Percentiles rank a stretch among this genome's conserved stretches.
Evolutionary conservation across 176 grass and related monocot genomes (phyloP).

Genomic region (Canna indica): DNA sequence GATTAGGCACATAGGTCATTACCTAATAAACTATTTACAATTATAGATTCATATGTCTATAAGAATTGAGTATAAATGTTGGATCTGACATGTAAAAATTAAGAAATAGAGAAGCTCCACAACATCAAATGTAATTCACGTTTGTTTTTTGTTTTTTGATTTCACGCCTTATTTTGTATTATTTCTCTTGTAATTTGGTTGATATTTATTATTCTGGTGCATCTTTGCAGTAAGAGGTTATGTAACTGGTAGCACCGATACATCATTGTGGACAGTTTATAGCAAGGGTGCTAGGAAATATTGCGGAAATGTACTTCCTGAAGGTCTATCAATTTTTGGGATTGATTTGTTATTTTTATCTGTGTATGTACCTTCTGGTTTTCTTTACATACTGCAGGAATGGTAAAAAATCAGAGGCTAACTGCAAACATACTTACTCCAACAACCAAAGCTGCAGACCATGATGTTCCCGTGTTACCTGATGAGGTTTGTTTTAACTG

Average conservation of each 20-base stretch:
- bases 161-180: background rate
- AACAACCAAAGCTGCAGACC: slow-evolving; percentile 83
- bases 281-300: slow-evolving; percentile 74
- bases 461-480: slow-evolving; percentile 77
- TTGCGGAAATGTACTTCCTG: slow-evolving; percentile 76
- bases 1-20: too few relatives aligned
- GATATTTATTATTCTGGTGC: slow-evolving; percentile 3
- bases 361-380: background rate
- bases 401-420: slow-evolving; percentile 85
- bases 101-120: too few relatives aligned
- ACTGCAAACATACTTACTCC: slow-evolving; percentile 76
- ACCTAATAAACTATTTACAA: too few relatives aligned
- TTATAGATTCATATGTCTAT: too few relatives aligned
- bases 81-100: too few relatives aligned
- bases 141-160: background rate
- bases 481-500: slow-evolving; percentile 46
- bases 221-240: slow-evolving; percentile 67
- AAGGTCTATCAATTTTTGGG: slow-evolving; percentile 27
- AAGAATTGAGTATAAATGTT: too few relatives aligned
- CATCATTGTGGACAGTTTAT: slow-evolving; percentile 93
- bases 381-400: slow-evolving; percentile 29
- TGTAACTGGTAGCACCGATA: slow-evolving; percentile 93
- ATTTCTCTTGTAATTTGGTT: background rate
- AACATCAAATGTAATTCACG: background rate
- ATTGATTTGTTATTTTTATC: background rate